Evolutionary conservation across 2,329 filamentous ascomycete species (phyloP).

Genomic region (Diaporthe capsici): DNA sequence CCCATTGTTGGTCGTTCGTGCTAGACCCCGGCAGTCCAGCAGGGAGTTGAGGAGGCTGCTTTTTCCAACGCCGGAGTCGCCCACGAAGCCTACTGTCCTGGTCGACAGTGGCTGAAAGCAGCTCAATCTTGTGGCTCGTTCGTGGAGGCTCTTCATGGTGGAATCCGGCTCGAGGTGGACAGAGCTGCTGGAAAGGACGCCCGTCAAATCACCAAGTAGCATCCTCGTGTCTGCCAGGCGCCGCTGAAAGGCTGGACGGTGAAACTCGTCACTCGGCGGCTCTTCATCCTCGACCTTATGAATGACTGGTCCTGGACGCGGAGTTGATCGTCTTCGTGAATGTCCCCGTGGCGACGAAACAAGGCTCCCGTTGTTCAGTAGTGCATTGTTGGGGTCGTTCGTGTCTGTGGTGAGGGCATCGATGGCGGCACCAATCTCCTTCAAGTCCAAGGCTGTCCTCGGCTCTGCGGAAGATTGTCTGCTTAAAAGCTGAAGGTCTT

Average conservation of each 20-base stretch:
- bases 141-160: slow-evolving; percentile 53
- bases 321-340: background rate
- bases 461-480: background rate
- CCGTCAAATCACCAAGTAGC: slow-evolving; percentile 49
- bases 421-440: background rate
- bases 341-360: background rate
- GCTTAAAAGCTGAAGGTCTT: background rate
- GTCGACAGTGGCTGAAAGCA: slow-evolving; percentile 55
- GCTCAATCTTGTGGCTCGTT: slow-evolving; percentile 51
- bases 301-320: background rate
- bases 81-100: slow-evolving; percentile 61
- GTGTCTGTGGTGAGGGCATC: background rate
- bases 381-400: too few species aligned
- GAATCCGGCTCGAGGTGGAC: slow-evolving; percentile 56
- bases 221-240: slow-evolving; percentile 52
- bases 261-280: slow-evolving; percentile 50
- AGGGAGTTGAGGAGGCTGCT: slow-evolving; percentile 65
- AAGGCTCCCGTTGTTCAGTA: background rate
- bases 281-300: slow-evolving; percentile 7
- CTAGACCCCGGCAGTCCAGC: slow-evolving; percentile 56
- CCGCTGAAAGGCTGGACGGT: slow-evolving; percentile 53
- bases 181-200: slow-evolving; percentile 52
- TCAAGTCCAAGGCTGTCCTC: background rate
- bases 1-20: slow-evolving; percentile 59
- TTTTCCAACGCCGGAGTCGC: slow-evolving; percentile 64